Conservation (phyloP, 78 protist genomes). For the Acrasis kona region DNA sequence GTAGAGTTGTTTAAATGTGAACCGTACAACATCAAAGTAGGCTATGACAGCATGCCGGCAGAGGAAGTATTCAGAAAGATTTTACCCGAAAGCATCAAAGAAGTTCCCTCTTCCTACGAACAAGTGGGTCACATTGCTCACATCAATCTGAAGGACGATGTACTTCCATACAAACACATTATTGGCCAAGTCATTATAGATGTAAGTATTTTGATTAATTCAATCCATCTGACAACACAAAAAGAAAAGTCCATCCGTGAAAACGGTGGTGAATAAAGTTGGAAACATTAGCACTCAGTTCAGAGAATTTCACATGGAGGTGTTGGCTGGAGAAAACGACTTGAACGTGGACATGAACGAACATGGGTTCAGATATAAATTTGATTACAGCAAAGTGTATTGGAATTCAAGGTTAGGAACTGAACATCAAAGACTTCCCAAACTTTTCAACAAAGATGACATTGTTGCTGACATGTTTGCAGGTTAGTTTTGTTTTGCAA, state of each 20-base stretch:
- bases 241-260: neutral
- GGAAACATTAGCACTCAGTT: slow-evolving; percentile 62
- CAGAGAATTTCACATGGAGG: slow-evolving; percentile 84
- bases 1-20: no score
- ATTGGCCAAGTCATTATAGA: slow-evolving; percentile 83
- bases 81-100: slow-evolving; percentile 34
- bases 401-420: slow-evolving; percentile 85
- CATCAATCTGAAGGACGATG: slow-evolving; percentile 72
- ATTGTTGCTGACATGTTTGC: slow-evolving; percentile 23
- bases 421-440: slow-evolving; percentile 77
- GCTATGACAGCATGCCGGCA: slow-evolving; percentile 27
- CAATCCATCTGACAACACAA: no score
- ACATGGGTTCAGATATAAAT: slow-evolving; percentile 62
- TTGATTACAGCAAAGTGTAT: slow-evolving; percentile 82
- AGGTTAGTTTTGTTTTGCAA: neutral
- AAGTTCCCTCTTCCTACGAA: slow-evolving; percentile 66
- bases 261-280: slow-evolving; percentile 86
- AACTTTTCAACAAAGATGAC: slow-evolving; percentile 1
- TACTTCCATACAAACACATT: slow-evolving; percentile 53
- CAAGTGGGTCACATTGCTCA: slow-evolving; percentile 91
- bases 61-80: slow-evolving; percentile 33
- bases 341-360: slow-evolving; percentile 45
- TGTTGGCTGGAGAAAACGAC: slow-evolving; percentile 74
- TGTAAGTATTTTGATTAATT: no score
- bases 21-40: slow-evolving; percentile 7